Base-by-base conservation (phyloP, 1,284 basidiomycete genomes). In the Neotropicomus parvogracilis region DNA sequence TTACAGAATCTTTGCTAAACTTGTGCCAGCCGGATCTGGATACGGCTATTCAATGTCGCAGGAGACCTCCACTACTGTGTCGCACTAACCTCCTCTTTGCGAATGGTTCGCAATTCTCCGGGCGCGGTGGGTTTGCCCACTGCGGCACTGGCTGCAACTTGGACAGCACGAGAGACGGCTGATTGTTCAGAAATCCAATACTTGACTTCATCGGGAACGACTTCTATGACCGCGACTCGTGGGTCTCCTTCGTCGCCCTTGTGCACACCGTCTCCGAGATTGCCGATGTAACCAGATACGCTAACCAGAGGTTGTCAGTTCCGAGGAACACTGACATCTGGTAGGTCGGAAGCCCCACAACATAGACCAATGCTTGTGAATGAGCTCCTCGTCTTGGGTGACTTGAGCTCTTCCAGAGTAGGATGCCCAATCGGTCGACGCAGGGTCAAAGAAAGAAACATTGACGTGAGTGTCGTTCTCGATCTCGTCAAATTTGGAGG, bases 221-320 rank as follows among this genome's bases (percentile, higher is more conserved):
- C 81, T 64, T 93, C 82, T 57, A 97, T 87, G 33, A 92, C 64
- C 2, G 83, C 78, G 4, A 97, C 80, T 24, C 94, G 80, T 0
- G 91, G 90, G 56, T 97, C 94, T 49, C 79, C 74, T 46, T 78
- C 77, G 60, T 88, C 80, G 28, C 93, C 93, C 54, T 83, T 89
- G 67, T 93, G 90, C 14, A 87, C 70, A n/a, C 88, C 90, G 58
- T 95, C 93, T 40, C 84, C 83, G 52, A 94, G 74, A 64, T 95
- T 85, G 17, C 88, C 90, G 61, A 95, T 95, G 80, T 91, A 95
- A 0, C 85, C 88, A 11, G 81, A 70, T 36, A 79, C 72, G 4
- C 85, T 87, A 42, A 3, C 0, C 28, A 45, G 17, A 2, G 20
- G 40, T 7, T 21, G 24, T 54, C 38, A 53, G 38, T 28, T 27